A percentile compares a stretch with the other conserved stretches of the same genome.
Conservation (phyloP, 1,284 basidiomycete genomes). For the Ustilago nuda region DNA sequence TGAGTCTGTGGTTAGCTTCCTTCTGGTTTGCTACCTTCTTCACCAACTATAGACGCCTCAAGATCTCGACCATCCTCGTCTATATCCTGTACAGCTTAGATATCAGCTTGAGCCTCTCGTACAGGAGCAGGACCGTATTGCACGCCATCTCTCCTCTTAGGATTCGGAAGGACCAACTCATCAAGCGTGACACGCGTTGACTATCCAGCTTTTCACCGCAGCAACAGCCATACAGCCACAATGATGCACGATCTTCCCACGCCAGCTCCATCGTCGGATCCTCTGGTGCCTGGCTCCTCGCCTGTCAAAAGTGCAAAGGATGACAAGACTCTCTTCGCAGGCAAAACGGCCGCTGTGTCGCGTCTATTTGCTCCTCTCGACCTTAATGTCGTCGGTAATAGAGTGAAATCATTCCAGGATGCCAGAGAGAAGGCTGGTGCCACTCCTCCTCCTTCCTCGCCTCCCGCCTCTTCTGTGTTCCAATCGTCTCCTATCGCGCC, state of each 20-base stretch:
- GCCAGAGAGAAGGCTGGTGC: constrained; percentile 33
- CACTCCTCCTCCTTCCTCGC: constrained; percentile 46
- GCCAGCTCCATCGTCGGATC: constrained; percentile 53
- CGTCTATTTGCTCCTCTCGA: constrained; percentile 42
- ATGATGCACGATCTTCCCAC: constrained; percentile 56
- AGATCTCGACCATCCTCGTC: constrained; percentile 7
- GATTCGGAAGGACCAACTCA: neutral
- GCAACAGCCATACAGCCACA: constrained; percentile 3
- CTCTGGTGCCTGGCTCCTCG: constrained; percentile 47
- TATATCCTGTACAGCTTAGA: neutral
- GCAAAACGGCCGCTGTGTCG: constrained; percentile 19
- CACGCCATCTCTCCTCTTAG: neutral
- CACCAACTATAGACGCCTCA: constrained; percentile 22
- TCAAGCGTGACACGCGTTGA: neutral
- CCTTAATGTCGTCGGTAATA: constrained; percentile 35
- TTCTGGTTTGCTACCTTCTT: constrained; percentile 8
- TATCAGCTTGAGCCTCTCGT: neutral
- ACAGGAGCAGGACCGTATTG: neutral
- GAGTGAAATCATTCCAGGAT: constrained; percentile 33
- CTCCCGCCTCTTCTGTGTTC: constrained; percentile 39
- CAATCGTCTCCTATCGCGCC: constrained; percentile 31
- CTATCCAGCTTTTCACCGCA: neutral
- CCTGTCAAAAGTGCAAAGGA: constrained; percentile 27
- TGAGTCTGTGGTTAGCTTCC: constrained; percentile 4
- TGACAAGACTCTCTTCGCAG: constrained; percentile 19